These are phyloP conservation scores for Podaxis sp. DNA, from an alignment of 768 basidiomycete species.

Conservation along the genomic window DNA sequence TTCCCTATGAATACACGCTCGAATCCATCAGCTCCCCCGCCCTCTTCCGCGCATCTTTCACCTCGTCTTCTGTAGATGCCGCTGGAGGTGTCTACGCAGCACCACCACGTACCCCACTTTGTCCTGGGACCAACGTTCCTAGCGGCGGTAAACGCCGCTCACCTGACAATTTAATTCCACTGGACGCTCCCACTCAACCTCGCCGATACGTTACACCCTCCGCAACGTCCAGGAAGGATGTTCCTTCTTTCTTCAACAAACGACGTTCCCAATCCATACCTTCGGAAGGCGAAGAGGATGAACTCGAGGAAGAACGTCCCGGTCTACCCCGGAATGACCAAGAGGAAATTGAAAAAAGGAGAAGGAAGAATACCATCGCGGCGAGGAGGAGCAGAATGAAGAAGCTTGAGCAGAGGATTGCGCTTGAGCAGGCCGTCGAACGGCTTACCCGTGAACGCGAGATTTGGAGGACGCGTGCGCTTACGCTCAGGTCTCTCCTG, in stretches of 20 bases:
- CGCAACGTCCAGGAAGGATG: constrained; percentile 70
- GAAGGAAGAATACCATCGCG: constrained; percentile 81
- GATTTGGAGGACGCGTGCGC: constrained; percentile 55
- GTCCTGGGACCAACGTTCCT: constrained; percentile 16
- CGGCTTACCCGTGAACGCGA: constrained; percentile 54
- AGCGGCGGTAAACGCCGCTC: constrained; percentile 50
- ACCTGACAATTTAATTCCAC: constrained; percentile 58
- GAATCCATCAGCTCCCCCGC: constrained; percentile 13
- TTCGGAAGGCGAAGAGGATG: constrained; percentile 52
- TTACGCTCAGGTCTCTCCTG: constrained; percentile 47
- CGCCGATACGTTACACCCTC: constrained; percentile 74
- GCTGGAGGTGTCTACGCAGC: constrained; percentile 9
- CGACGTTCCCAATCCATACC: constrained; percentile 29
- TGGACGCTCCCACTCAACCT: constrained; percentile 76
- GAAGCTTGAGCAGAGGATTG: constrained; percentile 64
- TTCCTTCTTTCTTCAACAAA: constrained; percentile 72
- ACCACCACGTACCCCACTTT: not conserved
- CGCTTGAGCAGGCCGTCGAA: constrained; percentile 56
- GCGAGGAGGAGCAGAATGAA: constrained; percentile 76
- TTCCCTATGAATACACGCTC: constrained; percentile 19
- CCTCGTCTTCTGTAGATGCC: constrained; percentile 10
- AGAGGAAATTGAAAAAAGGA: constrained; percentile 73
- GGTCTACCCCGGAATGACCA: constrained; percentile 42
- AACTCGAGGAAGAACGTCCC: constrained; percentile 35
- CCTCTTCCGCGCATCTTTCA: constrained; percentile 12